These are phyloP conservation scores for Dissophora globulifera DNA, from an alignment of 192 early-diverging fungal species.

Conservation along the genomic window DNA sequence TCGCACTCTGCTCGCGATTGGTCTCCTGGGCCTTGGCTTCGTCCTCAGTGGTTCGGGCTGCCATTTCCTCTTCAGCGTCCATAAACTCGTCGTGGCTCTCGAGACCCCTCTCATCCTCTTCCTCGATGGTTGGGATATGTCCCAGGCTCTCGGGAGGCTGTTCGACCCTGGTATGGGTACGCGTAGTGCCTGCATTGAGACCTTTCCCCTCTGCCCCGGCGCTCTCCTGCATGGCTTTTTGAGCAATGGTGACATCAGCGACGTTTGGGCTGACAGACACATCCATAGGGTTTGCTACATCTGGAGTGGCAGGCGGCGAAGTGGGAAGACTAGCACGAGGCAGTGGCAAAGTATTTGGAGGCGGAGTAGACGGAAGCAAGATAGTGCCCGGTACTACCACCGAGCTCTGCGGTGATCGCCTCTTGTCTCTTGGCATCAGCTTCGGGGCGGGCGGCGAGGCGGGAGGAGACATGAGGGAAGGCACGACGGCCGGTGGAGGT, in stretches of 20 bases:
- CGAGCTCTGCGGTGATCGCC: conserved; percentile 32
- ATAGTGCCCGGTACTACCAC: conserved; percentile 36
- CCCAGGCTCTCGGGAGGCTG: too few species aligned
- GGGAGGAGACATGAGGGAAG: conserved; percentile 22
- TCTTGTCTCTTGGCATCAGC: conserved; percentile 34
- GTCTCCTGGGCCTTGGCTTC: conserved; percentile 33
- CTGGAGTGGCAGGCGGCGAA: too few species aligned
- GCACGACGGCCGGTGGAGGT: conserved; percentile 26
- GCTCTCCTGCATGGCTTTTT: conserved; percentile 6
- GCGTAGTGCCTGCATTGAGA: too few species aligned
- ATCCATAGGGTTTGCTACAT: too few species aligned
- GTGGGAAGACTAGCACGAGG: background rate
- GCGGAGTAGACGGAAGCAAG: conserved; percentile 42
- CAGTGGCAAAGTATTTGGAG: background rate
- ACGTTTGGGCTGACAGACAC: too few species aligned
- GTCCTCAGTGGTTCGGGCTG: conserved; percentile 43
- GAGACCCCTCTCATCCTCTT: conserved; percentile 24
- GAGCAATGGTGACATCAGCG: too few species aligned
- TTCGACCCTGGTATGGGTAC: too few species aligned
- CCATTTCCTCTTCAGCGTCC: conserved; percentile 45
- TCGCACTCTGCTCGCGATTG: conserved; percentile 59
- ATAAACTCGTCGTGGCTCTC: conserved; percentile 52
- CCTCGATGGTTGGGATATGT: background rate
- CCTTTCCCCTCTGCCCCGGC: too few species aligned
- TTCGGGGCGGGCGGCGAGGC: conserved; percentile 6